Conservation (phyloP, 75 land plant genomes). For the Picea sitchensis region DNA sequence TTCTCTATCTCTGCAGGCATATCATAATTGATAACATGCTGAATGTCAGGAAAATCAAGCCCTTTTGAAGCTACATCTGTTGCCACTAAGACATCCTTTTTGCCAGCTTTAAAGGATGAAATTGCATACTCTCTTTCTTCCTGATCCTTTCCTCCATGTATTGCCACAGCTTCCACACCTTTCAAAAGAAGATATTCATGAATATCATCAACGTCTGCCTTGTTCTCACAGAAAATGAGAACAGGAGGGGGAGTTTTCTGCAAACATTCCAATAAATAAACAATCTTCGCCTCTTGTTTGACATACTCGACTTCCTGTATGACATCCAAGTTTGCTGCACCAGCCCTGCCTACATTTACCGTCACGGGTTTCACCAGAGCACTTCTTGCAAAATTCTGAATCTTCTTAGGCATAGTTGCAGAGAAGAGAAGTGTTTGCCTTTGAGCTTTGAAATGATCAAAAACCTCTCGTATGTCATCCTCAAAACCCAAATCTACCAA, state of each 20-base stretch:
- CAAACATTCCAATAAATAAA: slow-evolving; percentile 81
- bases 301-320: slow-evolving; percentile 95
- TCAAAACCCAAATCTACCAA: slow-evolving; percentile 87
- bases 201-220: slow-evolving; percentile 90
- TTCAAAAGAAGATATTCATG: slow-evolving; percentile 85
- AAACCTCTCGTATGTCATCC: slow-evolving; percentile 87
- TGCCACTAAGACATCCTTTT: slow-evolving; percentile 89
- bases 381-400: slow-evolving; percentile 84
- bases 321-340: slow-evolving; percentile 94
- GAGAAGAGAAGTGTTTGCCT: slow-evolving; percentile 85
- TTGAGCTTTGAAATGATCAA: slow-evolving; percentile 88
- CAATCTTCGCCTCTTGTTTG: slow-evolving; percentile 92
- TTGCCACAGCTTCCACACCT: slow-evolving; percentile 89
- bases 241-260: slow-evolving; percentile 96
- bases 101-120: slow-evolving; percentile 72
- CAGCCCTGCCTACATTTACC: slow-evolving; percentile 91
- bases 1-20: slow-evolving; percentile 97
- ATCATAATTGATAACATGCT: slow-evolving; percentile 93
- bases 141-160: slow-evolving; percentile 93
- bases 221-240: slow-evolving; percentile 86
- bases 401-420: slow-evolving; percentile 92
- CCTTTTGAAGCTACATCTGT: slow-evolving; percentile 99
- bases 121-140: slow-evolving; percentile 93
- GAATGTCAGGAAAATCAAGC: slow-evolving; percentile 88
- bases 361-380: slow-evolving; percentile 90